Evolutionary conservation across 495 filamentous ascomycete genomes (phyloP).

Genomic region (Neurospora discreta): DNA sequence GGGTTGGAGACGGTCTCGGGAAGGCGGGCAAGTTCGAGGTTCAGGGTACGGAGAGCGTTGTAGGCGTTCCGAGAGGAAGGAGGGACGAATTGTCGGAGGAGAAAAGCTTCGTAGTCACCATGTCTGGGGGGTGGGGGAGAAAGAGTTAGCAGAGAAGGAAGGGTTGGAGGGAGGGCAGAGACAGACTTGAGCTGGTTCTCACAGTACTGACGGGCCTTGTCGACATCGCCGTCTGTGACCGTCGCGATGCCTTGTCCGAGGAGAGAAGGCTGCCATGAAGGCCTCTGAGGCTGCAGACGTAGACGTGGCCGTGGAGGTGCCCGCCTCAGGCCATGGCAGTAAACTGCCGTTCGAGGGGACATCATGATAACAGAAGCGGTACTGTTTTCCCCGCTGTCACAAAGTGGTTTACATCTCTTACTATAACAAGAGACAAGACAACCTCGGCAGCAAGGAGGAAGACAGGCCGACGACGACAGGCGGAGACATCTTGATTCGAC

Average conservation of each 20-base stretch:
- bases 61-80: constrained; percentile 62
- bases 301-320: constrained; percentile 1
- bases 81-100: constrained; percentile 77
- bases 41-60: constrained; percentile 83
- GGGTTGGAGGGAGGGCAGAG: background rate
- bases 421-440: background rate
- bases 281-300: background rate
- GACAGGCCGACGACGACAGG: background rate
- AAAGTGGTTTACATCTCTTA: background rate
- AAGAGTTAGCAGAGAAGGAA: background rate
- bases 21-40: constrained; percentile 78
- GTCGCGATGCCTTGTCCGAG: constrained; percentile 6
- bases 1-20: constrained; percentile 76
- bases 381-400: background rate
- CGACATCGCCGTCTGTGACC: constrained; percentile 27
- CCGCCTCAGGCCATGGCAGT: constrained; percentile 11
- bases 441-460: background rate
- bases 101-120: constrained; percentile 73
- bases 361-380: constrained; percentile 8
- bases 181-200: constrained; percentile 34
- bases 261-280: background rate
- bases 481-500: background rate
- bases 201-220: constrained; percentile 38
- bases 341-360: constrained; percentile 1
- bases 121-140: constrained; percentile 6